These are phyloP conservation scores for Phytopythium litorale DNA, from an alignment of 352 stramenopile species.

Conservation along the genomic window DNA sequence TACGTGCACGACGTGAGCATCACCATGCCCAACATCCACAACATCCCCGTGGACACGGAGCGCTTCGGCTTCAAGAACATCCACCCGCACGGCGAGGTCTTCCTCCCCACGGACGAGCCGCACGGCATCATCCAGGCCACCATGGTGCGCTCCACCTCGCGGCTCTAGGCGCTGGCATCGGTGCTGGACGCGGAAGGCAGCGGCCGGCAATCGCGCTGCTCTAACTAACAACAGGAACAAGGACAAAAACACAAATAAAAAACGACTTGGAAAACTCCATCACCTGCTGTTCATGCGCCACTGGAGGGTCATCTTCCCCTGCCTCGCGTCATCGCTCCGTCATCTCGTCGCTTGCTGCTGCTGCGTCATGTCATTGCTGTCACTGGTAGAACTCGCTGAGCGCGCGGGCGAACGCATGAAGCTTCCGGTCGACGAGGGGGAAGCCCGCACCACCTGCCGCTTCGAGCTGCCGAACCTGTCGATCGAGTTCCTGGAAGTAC, in stretches of 20 bases:
- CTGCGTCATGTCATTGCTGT: neutral
- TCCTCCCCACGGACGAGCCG: slow-evolving; percentile 81
- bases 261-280: neutral
- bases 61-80: slow-evolving; percentile 85
- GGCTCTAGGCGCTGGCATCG: slow-evolving; percentile 20
- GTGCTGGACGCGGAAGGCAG: neutral
- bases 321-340: neutral
- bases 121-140: slow-evolving; percentile 87
- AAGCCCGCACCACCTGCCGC: slow-evolving; percentile 15
- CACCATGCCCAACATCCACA: slow-evolving; percentile 88
- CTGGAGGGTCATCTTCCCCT: neutral
- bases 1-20: slow-evolving; percentile 74
- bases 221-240: neutral
- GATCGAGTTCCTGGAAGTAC: slow-evolving; percentile 68
- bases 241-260: neutral
- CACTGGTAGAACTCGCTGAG: slow-evolving; percentile 42
- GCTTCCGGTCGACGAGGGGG: slow-evolving; percentile 41
- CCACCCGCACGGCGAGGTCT: slow-evolving; percentile 86
- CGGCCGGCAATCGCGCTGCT: neutral
- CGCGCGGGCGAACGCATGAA: slow-evolving; percentile 33
- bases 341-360: neutral
- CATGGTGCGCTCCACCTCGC: slow-evolving; percentile 57
- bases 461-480: slow-evolving; percentile 32
- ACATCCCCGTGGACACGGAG: slow-evolving; percentile 81
- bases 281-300: neutral